These are phyloP conservation scores for Cymodocea nodosa DNA, from an alignment of 116 monocot genomes.

Conservation along the genomic window DNA sequence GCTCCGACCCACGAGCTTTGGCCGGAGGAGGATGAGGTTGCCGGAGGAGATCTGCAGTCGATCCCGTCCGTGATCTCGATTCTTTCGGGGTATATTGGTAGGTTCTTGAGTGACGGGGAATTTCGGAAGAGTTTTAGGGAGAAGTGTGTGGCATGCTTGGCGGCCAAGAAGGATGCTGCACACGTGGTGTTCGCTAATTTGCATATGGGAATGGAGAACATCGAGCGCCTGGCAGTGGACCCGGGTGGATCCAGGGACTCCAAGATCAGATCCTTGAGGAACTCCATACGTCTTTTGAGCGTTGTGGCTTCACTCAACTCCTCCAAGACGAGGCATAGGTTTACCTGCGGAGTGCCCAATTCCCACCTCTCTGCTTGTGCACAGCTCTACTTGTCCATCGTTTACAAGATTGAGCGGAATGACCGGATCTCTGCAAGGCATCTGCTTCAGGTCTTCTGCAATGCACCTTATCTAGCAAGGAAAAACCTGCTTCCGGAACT, in stretches of 20 bases:
- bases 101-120: conserved; percentile 5
- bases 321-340: conserved; percentile 15
- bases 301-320: conserved; percentile 52
- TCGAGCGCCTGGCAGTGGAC: conserved; percentile 10
- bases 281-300: conserved; percentile 51
- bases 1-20: not conserved
- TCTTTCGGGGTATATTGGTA: conserved; percentile 12
- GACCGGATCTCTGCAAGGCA: conserved; percentile 51
- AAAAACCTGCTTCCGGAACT: conserved; percentile 51
- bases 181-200: conserved; percentile 19
- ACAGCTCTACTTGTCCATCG: conserved; percentile 56
- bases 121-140: conserved; percentile 12
- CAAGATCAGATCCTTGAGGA: conserved; percentile 13
- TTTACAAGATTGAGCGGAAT: conserved; percentile 47
- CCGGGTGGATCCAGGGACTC: not conserved
- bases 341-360: conserved; percentile 54
- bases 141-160: conserved; percentile 8
- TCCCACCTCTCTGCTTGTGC: conserved; percentile 58
- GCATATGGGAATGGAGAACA: conserved; percentile 18
- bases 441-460: conserved; percentile 57
- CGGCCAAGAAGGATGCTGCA: conserved; percentile 5
- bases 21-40: conserved; percentile 1
- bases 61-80: not conserved
- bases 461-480: conserved; percentile 53
- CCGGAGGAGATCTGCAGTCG: not conserved